Evolutionary conservation across 1,284 basidiomycete species (phyloP), one percentile per base, ranked within the genome.

Genomic region (Nidula niveotomentosa): DNA sequence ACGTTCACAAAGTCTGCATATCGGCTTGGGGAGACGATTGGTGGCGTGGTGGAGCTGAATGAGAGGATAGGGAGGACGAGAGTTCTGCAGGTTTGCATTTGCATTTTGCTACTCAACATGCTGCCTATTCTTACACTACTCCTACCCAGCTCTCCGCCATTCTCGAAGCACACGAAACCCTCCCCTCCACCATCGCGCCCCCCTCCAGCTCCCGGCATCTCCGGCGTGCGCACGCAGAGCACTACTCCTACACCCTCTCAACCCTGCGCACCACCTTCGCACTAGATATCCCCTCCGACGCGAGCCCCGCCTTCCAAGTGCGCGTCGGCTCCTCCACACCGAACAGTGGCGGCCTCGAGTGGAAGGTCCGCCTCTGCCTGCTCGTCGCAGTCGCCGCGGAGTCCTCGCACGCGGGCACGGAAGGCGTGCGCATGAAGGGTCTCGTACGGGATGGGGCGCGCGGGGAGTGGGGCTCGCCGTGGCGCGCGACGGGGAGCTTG

Each of bases 1-100:
- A 96, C 94, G 0, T 90, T 97, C 59, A 85, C 91, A 43, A 97
- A 96, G 73, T 88, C 88, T 41, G 90, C 90, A 1, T 96, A 93
- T 70, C 76, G 95, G 18, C 81, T 96, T 0, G 94, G 94, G 3
- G 95, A 97, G 73, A 94, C 93, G 0, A 85, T 96, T 33, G 73
- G 88, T 36, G 94, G 94, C 3, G 86, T 94, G 0, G 86, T 97
- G n/a, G 88, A 92, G 63, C 70, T 96, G 58, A 96, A 96, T 65
- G 80, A 86, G 36, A 76, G 81, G 37, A 68, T 69, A 54, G 76
- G 84, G 55, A 67, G 81, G 52, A 76, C 85, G 48, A 69, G 84
- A 55, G 93, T 95, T 0, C 68, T 95, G 46, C 89, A 92, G 75
- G 92, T 92, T 59, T 36, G 78, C 66, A 1, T 10, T 47, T 49